Evolutionary conservation across 1,284 basidiomycete species (phyloP).

Genomic region (Apiotrichum sp.): DNA sequence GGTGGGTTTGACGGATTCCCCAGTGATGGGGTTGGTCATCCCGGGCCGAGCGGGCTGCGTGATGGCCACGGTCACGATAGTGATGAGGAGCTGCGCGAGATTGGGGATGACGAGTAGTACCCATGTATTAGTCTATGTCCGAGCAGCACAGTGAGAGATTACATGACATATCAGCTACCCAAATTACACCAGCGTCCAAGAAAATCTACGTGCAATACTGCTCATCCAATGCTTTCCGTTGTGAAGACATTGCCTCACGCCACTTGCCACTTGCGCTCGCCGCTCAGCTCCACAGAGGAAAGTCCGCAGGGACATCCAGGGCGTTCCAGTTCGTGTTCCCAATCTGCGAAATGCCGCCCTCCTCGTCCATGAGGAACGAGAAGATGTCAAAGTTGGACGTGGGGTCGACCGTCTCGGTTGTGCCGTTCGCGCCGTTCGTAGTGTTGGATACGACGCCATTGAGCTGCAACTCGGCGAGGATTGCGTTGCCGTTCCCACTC

Average conservation of each 20-base stretch:
- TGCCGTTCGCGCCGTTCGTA: not conserved
- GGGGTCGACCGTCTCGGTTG: slow-evolving; percentile 4
- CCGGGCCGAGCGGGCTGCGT: too few species aligned
- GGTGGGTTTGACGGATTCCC: not conserved
- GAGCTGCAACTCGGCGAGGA: slow-evolving; percentile 12
- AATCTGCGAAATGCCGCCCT: slow-evolving; percentile 25
- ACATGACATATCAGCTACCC: too few species aligned
- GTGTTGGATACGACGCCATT: slow-evolving; percentile 1
- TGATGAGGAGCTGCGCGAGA: too few species aligned
- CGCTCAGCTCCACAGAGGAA: slow-evolving; percentile 35
- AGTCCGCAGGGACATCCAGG: slow-evolving; percentile 38
- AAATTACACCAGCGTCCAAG: too few species aligned
- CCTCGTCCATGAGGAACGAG: slow-evolving; percentile 44
- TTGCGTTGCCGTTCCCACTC: slow-evolving; percentile 3
- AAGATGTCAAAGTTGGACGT: slow-evolving; percentile 37
- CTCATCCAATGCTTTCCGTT: not conserved
- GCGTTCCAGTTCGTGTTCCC: slow-evolving; percentile 28
- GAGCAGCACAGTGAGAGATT: too few species aligned
- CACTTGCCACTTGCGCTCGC: not conserved
- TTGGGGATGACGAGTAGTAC: too few species aligned
- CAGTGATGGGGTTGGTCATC: too few species aligned
- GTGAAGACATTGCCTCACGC: too few species aligned
- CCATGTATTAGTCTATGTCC: too few species aligned
- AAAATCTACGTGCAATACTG: not conserved
- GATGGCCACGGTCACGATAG: too few species aligned